Evolutionary conservation across 495 filamentous ascomycete species (phyloP), one percentile per base, ranked within the genome.

Genomic region (Glonium stellatum): DNA sequence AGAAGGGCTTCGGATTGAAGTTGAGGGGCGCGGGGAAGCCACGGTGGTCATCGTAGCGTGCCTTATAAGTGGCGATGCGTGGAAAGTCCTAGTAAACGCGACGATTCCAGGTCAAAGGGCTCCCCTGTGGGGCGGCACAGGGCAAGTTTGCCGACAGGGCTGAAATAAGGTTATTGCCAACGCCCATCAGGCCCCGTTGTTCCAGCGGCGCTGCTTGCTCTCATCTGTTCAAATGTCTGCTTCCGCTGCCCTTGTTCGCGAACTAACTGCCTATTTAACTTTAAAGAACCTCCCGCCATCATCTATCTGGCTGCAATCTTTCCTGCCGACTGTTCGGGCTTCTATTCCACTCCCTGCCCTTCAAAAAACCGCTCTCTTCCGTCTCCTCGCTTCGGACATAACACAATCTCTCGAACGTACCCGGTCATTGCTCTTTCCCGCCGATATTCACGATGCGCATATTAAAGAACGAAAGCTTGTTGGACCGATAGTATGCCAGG

Each of bases 301-400:
- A 46, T 65, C 59, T 44, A 54, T 42, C 59, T 78, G 64, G 69
- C 65, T 75, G 0, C 58, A 61, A n/a, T 69, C 60, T 68, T 75
- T 74, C 73, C 62, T 72, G 49, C 25, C 71, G 61, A 61, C 57
- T 47, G 57, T 62, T 19, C 69, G 70, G 19, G 60, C 79, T 61
- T 82, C 81, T 5, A 82, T 84, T 0, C 87, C 92, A 5, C 69
- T 90, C 23, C 78, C 84, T 13, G 84, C 87, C 12, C 79, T 97
- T 18, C 76, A 85, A 53, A 84, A 88, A 48, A 95, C 92, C 15
- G 87, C 90, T 15, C 80, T 87, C 44, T 86, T 88, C 69, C 92
- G 92, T 54, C 71, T 97, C 23, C 82, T 96, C 6, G 79, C 84
- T 47, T 82, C 86, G 22, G 87, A 97, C 76, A 79, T 96, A 48